These are phyloP conservation scores for Ogataea pilisensis DNA, from an alignment of 805 yeast species.

Conservation along the genomic window DNA sequence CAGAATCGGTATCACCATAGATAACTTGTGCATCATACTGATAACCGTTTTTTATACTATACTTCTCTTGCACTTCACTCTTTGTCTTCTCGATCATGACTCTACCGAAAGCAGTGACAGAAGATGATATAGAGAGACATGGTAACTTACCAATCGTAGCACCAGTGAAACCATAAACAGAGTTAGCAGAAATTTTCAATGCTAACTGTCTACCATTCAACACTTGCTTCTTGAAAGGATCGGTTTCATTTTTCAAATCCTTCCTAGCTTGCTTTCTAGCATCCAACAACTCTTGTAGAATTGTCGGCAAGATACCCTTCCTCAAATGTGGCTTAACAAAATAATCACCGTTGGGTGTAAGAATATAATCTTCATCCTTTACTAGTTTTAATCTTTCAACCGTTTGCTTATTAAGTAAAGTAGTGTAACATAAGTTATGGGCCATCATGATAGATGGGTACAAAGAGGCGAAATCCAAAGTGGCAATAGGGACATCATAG, in stretches of 20 bases:
- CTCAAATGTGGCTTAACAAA: conserved; percentile 69
- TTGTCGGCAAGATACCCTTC: conserved; percentile 88
- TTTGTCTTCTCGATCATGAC: conserved; percentile 94
- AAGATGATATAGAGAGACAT: conserved; percentile 92
- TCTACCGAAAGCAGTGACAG: conserved; percentile 94
- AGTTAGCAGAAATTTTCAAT: conserved; percentile 92
- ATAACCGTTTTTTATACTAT: conserved; percentile 77
- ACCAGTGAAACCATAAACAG: conserved; percentile 98
- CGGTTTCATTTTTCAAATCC: conserved; percentile 87
- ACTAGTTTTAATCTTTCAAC: conserved; percentile 60
- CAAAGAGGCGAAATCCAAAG: conserved; percentile 94
- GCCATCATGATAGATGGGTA: conserved; percentile 99
- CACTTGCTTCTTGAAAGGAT: conserved; percentile 90
- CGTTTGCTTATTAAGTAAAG: conserved; percentile 66
- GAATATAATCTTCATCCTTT: conserved; percentile 73
- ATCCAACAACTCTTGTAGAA: conserved; percentile 77
- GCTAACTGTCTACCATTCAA: conserved; percentile 97
- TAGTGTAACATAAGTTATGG: conserved; percentile 93
- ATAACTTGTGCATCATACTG: conserved; percentile 85
- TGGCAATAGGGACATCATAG: conserved; percentile 95
- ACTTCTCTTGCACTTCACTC: conserved; percentile 74
- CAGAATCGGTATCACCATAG: conserved; percentile 99
- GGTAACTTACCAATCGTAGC: conserved; percentile 98
- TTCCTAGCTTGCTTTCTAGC: conserved; percentile 93
- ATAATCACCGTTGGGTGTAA: conserved; percentile 88